These are phyloP conservation scores for Sordariomycetes sp. DNA, from an alignment of 2,329 filamentous ascomycete genomes.

Conservation along the genomic window DNA sequence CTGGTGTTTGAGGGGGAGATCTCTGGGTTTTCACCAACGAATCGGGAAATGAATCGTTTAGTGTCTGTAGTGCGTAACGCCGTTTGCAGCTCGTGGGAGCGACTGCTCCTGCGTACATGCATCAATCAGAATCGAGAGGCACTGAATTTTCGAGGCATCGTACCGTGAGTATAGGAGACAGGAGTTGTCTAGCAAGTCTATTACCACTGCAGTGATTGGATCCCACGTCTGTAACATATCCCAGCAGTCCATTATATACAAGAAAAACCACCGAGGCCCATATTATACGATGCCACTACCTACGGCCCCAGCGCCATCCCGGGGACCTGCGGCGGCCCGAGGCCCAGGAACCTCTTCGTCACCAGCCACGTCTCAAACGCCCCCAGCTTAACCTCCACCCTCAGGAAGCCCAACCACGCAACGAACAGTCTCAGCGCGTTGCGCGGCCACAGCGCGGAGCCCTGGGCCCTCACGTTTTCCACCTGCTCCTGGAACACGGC, in stretches of 20 bases:
- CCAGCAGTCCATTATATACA: not conserved
- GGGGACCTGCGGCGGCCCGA: not conserved
- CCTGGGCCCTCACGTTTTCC: slow-evolving; percentile 37
- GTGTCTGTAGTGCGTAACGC: not conserved
- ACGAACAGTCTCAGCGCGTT: slow-evolving; percentile 39
- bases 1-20: not conserved
- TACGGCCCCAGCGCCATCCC: not conserved
- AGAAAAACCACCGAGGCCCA: not conserved
- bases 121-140: not conserved
- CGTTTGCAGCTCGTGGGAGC: not conserved
- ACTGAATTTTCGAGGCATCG: not conserved
- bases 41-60: not conserved
- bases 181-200: not conserved
- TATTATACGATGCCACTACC: not conserved
- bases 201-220: not conserved
- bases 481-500: slow-evolving; percentile 54
- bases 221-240: not conserved
- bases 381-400: slow-evolving; percentile 50
- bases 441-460: slow-evolving; percentile 43
- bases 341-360: slow-evolving; percentile 32
- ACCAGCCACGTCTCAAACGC: slow-evolving; percentile 49
- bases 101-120: not conserved
- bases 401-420: slow-evolving; percentile 44
- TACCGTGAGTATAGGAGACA: not conserved
- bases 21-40: not conserved